A percentile compares a stretch with the other conserved stretches of the same genome.
These are phyloP conservation scores for Suillus americanus DNA, from an alignment of 768 basidiomycete genomes.

Conservation along the genomic window DNA sequence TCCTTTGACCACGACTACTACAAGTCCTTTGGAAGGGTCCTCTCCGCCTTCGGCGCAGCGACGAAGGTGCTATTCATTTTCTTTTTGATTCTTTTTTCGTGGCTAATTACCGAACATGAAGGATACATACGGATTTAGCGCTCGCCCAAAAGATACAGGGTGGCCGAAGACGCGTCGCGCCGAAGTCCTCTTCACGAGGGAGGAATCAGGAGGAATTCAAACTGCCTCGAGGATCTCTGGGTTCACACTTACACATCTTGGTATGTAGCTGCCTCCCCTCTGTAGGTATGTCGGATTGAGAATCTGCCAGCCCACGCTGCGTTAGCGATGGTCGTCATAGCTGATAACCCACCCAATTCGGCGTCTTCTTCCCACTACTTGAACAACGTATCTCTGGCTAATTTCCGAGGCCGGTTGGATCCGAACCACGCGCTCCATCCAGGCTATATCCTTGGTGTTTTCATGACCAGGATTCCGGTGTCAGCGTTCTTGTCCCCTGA, in stretches of 20 bases:
- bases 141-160: not conserved
- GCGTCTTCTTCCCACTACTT: not conserved
- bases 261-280: not conserved
- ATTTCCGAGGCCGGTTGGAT: not conserved
- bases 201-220: not conserved
- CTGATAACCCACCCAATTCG: not conserved
- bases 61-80: not conserved
- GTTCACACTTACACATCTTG: not conserved
- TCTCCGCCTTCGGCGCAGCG: not conserved
- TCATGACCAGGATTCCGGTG: not conserved
- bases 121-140: not conserved
- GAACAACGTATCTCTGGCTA: not conserved
- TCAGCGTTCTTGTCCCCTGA: not conserved
- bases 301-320: not conserved
- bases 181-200: not conserved
- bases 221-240: not conserved
- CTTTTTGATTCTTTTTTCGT: not conserved
- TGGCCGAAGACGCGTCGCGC: not conserved
- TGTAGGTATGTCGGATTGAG: not conserved
- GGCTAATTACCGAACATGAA: not conserved
- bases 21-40: not conserved
- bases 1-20: not conserved
- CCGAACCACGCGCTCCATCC: not conserved
- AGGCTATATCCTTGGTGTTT: not conserved
- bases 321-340: not conserved